Conservation (phyloP, 352 stramenopile species). For the Globisporangium nagaii region DNA sequence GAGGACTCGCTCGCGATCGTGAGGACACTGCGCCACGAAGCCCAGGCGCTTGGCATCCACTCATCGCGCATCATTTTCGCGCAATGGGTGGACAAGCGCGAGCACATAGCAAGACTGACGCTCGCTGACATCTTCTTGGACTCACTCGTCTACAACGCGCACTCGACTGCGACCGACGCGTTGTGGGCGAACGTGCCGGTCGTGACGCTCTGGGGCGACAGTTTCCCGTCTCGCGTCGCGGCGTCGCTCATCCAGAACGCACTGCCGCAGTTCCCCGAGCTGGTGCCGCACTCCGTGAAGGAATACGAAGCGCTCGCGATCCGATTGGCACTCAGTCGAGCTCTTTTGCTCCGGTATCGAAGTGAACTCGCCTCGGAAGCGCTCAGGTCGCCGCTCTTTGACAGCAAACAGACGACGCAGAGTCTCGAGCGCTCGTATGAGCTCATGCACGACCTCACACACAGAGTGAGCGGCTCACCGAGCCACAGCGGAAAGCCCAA, state of each 20-base stretch:
- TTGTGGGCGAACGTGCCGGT: constrained; percentile 88
- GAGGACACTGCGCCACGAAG: constrained; percentile 46
- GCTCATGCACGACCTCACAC: constrained; percentile 51
- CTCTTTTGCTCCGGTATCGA: constrained; percentile 23
- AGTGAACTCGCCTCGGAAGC: constrained; percentile 20
- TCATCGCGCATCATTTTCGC: constrained; percentile 68
- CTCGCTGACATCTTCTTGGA: constrained; percentile 93
- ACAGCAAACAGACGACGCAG: constrained; percentile 42
- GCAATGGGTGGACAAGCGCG: constrained; percentile 37
- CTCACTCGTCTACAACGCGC: constrained; percentile 94
- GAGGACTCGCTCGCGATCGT: constrained; percentile 19
- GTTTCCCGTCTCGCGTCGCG: constrained; percentile 71
- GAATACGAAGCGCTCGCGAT: constrained; percentile 70
- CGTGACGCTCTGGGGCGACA: constrained; percentile 78
- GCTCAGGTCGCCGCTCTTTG: constrained; percentile 62
- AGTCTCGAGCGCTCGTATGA: constrained; percentile 74
- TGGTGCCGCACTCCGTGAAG: constrained; percentile 50
- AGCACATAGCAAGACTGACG: constrained; percentile 78
- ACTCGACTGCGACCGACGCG: constrained; percentile 91
- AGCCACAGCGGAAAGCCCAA: background rate
- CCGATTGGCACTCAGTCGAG: constrained; percentile 22
- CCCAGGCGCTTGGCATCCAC: constrained; percentile 56
- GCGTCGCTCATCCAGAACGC: constrained; percentile 45
- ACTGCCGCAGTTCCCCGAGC: constrained; percentile 16
- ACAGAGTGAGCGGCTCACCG: constrained; percentile 9